Base-by-base conservation (phyloP, 2,329 filamentous ascomycete species). In the Periconia sp. region DNA sequence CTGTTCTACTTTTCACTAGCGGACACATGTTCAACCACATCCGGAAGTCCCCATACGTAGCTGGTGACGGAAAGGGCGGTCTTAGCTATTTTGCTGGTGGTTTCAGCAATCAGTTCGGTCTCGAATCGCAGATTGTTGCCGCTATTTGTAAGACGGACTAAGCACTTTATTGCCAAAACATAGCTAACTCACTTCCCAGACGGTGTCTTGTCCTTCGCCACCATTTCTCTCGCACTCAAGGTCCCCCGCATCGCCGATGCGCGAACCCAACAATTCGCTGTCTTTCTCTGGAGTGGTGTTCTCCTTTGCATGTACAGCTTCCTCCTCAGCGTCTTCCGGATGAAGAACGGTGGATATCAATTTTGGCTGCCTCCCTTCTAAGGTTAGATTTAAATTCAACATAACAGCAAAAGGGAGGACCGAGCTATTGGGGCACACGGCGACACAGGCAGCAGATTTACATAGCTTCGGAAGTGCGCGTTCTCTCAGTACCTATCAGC, bases 21-120 rank as follows among this genome's bases (percentile, higher is more conserved):
- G 95, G 94, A 26, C 92, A 97, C 73, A 99, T 99, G 95, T 99
- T 95, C 81, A 99, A 97, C 72, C 92, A 96, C 66, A 99, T 99
- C 65, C 84, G 95, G 59, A 92, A 94, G 70, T 89, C 95, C 3
- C 94, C 94, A 3, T 99, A 99, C 61, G 90, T 97, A 22, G 80
- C 85, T 29, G 88, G 87, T 29, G 85, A 97, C 66, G 89, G 90
- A 25, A 84, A 82, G 40, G 94, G 94, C 13, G 91, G 91, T 4
- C 83, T 99, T 50, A 88, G 75, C 65, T 97, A 97, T 71, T 94
- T 99, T 71, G 89, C 92, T 4, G 80, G 81, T 26, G 92, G 94
- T 1, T 99, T 99, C 73, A 90, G 92, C 70, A 96, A 85, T 68
- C 94, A 99, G 68, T 91, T 87, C 62, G 94, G 94, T 11, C 77